Evolutionary conservation across 2,329 filamentous ascomycete species (phyloP), one percentile per base, ranked within the genome.

Genomic region (Sclerotinia nivalis): DNA sequence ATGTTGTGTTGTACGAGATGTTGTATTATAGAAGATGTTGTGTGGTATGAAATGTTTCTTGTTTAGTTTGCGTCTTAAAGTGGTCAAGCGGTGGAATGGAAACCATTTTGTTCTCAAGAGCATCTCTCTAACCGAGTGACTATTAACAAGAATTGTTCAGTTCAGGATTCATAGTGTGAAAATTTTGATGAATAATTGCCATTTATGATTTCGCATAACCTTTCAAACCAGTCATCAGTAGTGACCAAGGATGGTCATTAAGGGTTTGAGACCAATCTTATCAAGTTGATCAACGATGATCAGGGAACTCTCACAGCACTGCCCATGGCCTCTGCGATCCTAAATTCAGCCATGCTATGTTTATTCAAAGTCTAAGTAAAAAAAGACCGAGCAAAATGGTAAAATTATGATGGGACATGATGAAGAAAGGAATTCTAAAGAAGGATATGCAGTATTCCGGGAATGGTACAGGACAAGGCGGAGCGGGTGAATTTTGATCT

Each of bases 391-490:
- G 37, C 12, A 13, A 40, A 40, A 13, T 1, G 12, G 37, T 4
- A 13, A 31, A 31, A 31, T 31, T 40, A 40, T 40, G 10, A 40
- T 40, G 37, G 8, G 4, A 54, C 3, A 37, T 22, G 2, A 37
- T 1, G 22, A n/a, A 0, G 34, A 37, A n/a, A 22, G 0, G 13
- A 37, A 1, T 13, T 12, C 4, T 12, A 4, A 56, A 20, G 2
- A 12, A 34, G 22, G 4, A 13, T 15, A n/a, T 15, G 5, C 31
- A 6, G 5, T 56, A 6, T 22, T 7, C 15, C 18, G 12, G 8
- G 10, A 20, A 34, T 37, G 37, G 8, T 9, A 40, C 37, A 40
- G 37, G 12, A 40, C 37, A 13, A 4, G 4, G 37, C 34, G 1
- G 10, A n/a, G 12, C 1, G 20, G 15, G 4, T 20, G 12, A 37